Evolutionary conservation across 257 asterid genomes (phyloP), one percentile per base, ranked within the genome.

Genomic region (Lycium barbarum): DNA sequence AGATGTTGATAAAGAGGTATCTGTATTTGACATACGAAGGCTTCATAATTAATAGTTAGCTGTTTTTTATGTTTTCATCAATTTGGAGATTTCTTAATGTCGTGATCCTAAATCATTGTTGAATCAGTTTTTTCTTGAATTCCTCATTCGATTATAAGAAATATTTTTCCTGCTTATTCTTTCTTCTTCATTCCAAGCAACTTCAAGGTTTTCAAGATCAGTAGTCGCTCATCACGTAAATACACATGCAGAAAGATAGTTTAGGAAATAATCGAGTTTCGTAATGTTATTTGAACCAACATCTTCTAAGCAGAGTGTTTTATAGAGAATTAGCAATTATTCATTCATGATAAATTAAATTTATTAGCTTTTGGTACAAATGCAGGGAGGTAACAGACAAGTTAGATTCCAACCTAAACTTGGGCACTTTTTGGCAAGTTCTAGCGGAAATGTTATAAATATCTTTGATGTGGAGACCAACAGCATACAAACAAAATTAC

Each of bases 351-450:
- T 2, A 1, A 70, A 54, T 83, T 51, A 45, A 2, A 47, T 84
- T 84, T 26, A 59, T 26, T 20, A 74, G 80, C 53, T 8, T 14
- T 53, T 51, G 71, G 79, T 63, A 73, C 54, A 55, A 88, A 73
- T 67, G 8, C 87, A 91, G 93, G 94, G 93, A 84, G 93, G 79
- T 14, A 86, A 86, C 45, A 81, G 40, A 83, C 88, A 73, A 83
- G 88, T 88, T 54, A 89, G 94, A 85, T 89, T 90, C 86, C 90
- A 90, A 84, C 88, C 92, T 40, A 88, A 65, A 36, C 55, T 12
- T 0, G 92, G 90, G 76, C 82, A 79, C 68, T 71, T 87, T 73
- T 71, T 88, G 85, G 95, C 95, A 26, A 86, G 88, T 40, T 86
- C 88, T 18, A 38, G 76, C 2, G 91, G 92, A 58, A 92, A 90